Evolutionary conservation across 495 filamentous ascomycete species (phyloP).

Genomic region (Penicillium ochrochloron): DNA sequence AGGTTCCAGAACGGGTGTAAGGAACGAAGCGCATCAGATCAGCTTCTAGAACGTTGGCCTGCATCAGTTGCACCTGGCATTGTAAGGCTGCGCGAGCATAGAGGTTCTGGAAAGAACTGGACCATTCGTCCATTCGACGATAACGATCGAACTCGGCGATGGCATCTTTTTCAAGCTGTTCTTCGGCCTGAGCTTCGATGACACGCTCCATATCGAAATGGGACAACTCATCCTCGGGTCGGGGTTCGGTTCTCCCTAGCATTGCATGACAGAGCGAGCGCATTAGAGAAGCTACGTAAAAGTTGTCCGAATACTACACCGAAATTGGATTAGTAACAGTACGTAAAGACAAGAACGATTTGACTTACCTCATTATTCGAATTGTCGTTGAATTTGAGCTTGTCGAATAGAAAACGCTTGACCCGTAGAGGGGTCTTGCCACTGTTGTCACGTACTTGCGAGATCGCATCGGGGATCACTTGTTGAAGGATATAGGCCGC

Average conservation of each 20-base stretch:
- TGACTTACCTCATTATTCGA: slow-evolving; percentile 69
- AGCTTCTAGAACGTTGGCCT: slow-evolving; percentile 65
- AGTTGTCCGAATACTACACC: slow-evolving; percentile 76
- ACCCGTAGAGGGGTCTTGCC: slow-evolving; percentile 77
- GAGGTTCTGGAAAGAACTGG: slow-evolving; percentile 86
- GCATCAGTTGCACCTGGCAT: slow-evolving; percentile 75
- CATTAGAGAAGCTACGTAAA: slow-evolving; percentile 84
- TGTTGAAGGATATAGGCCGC: slow-evolving; percentile 80
- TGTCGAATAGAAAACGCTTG: slow-evolving; percentile 81
- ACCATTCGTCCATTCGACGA: slow-evolving; percentile 92
- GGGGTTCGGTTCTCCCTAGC: slow-evolving; percentile 54
- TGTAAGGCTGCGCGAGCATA: slow-evolving; percentile 81
- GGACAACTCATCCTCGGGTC: slow-evolving; percentile 44
- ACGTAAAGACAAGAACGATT: background rate
- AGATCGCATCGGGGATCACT: slow-evolving; percentile 77
- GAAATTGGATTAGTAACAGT: background rate
- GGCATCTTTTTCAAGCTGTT: slow-evolving; percentile 68
- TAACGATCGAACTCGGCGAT: slow-evolving; percentile 88
- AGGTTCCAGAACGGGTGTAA: slow-evolving; percentile 78
- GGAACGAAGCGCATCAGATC: slow-evolving; percentile 73
- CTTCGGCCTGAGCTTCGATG: slow-evolving; percentile 60
- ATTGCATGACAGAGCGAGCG: slow-evolving; percentile 77
- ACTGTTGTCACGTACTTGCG: slow-evolving; percentile 72
- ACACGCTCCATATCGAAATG: slow-evolving; percentile 54
- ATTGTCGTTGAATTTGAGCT: slow-evolving; percentile 93